Conservation (phyloP, 176 grass and related monocot species). For the Alloteropsis semialata region DNA sequence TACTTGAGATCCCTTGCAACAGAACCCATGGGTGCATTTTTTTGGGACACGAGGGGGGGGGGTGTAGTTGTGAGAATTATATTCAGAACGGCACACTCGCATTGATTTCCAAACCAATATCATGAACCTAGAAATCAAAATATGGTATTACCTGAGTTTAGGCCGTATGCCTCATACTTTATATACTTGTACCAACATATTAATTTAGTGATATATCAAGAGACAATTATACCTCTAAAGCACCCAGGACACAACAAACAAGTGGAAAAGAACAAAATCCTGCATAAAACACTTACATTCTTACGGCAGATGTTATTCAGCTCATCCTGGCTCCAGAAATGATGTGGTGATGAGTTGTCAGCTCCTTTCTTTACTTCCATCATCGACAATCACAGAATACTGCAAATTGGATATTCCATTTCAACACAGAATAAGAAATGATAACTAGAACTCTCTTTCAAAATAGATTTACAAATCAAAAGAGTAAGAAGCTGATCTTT, state of each 20-base stretch:
- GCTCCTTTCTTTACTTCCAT: not conserved
- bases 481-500: no score
- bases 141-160: not conserved
- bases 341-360: not conserved
- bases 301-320: not conserved
- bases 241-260: not conserved
- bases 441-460: no score
- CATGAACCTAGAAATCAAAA: not conserved
- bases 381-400: not conserved
- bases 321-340: not conserved
- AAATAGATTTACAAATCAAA: no score
- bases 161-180: not conserved
- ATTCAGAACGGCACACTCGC: no score
- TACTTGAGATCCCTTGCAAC: no score
- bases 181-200: not conserved
- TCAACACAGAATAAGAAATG: not conserved
- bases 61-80: no score
- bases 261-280: not conserved
- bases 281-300: not conserved
- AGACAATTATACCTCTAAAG: not conserved
- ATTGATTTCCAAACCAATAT: no score
- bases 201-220: not conserved
- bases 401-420: not conserved
- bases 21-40: no score
- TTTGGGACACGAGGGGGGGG: no score